These are phyloP conservation scores for Apiotrichum akiyoshidainum DNA, from an alignment of 1,284 basidiomycete genomes.

Conservation along the genomic window DNA sequence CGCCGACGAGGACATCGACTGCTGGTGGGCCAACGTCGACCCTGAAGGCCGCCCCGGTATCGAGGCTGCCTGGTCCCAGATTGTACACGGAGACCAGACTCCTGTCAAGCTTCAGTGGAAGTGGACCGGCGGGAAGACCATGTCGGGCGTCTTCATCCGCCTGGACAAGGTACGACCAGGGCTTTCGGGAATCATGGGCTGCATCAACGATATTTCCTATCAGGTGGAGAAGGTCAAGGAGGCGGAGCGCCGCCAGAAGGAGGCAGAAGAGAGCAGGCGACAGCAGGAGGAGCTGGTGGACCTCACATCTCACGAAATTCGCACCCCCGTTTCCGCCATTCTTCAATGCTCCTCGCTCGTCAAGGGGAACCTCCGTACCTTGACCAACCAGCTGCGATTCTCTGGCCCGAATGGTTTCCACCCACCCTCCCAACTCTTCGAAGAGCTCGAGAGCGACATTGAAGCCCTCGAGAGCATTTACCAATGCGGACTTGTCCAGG, in stretches of 20 bases:
- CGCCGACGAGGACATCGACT: conserved; percentile 19
- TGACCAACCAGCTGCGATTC: conserved; percentile 36
- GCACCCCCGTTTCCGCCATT: conserved; percentile 47
- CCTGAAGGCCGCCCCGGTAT: conserved; percentile 17
- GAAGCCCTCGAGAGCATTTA: conserved; percentile 26
- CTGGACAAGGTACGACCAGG: conserved; percentile 33
- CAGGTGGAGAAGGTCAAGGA: conserved; percentile 41
- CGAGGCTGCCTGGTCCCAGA: conserved; percentile 3
- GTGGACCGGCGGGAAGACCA: conserved; percentile 36
- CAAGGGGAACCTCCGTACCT: conserved; percentile 42
- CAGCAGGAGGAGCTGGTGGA: conserved; percentile 50
- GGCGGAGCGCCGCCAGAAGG: conserved; percentile 37
- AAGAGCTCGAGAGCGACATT: conserved; percentile 41
- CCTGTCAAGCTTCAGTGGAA: conserved; percentile 31
- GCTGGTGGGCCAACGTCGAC: conserved; percentile 25
- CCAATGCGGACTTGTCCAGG: conserved; percentile 29
- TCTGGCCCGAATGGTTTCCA: conserved; percentile 28
- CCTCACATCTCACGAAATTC: conserved; percentile 48
- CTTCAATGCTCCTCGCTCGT: conserved; percentile 47
- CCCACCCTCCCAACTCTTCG: conserved; percentile 39
- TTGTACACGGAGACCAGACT: conserved; percentile 18
- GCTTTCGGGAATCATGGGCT: conserved; percentile 40
- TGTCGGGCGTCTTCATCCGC: conserved; percentile 39
- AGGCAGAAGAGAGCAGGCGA: conserved; percentile 40
- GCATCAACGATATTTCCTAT: conserved; percentile 41